phyloP scores from a whole-genome alignment of 495 filamentous ascomycete species.

The Hypoxylon fuscum region DNA sequence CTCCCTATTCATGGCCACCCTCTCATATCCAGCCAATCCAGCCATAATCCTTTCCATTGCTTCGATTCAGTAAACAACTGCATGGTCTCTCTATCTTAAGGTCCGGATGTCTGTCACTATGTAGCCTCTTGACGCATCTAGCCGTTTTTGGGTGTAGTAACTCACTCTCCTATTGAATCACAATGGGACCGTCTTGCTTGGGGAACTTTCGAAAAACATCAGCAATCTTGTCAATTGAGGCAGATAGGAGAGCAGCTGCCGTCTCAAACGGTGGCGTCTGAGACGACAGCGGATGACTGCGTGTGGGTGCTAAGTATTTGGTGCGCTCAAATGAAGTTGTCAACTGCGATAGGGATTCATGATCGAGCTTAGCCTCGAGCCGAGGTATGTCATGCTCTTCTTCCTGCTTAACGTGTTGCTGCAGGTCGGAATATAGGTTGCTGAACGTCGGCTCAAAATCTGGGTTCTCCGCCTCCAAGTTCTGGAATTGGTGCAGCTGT shows the following conservation, averaged over 20 bases:
- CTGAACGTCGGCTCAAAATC: constrained; percentile 62
- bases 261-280: constrained; percentile 55
- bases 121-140: too few relatives aligned
- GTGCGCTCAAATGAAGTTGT: constrained; percentile 64
- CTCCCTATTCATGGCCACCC: too few relatives aligned
- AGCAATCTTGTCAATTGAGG: constrained; percentile 57
- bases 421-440: constrained; percentile 59
- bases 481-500: constrained; percentile 66
- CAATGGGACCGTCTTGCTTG: constrained; percentile 6
- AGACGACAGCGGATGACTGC: constrained; percentile 55
- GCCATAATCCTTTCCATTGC: too few relatives aligned
- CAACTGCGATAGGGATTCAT: constrained; percentile 47
- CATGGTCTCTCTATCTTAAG: too few relatives aligned
- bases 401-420: constrained; percentile 67
- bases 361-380: constrained; percentile 58
- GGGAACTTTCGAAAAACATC: constrained; percentile 60
- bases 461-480: constrained; percentile 53
- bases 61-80: too few relatives aligned
- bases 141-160: too few relatives aligned
- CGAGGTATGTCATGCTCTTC: constrained; percentile 63
- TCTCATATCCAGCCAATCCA: too few relatives aligned
- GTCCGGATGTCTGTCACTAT: too few relatives aligned
- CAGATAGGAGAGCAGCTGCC: constrained; percentile 54
- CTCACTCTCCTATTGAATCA: not conserved
- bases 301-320: constrained; percentile 67